Evolutionary conservation across 31 red algal species (phyloP).

Genomic region (Asparagopsis taxiformis): DNA sequence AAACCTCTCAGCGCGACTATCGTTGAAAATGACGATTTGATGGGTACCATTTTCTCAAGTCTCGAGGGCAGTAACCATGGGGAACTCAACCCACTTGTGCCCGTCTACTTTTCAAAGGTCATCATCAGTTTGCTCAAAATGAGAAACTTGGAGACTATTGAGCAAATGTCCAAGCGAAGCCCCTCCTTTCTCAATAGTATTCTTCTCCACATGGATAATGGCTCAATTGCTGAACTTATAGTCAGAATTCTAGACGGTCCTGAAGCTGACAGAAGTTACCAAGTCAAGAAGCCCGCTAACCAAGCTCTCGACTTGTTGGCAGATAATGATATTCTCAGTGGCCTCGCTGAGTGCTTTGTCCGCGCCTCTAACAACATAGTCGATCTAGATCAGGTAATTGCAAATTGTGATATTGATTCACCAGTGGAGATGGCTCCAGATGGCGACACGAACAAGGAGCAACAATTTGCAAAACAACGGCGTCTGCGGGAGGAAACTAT

Average conservation of each 20-base stretch:
- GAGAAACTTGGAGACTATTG: conserved; percentile 14
- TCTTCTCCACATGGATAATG: conserved; percentile 51
- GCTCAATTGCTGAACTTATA: conserved; percentile 58
- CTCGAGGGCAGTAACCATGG: conserved; percentile 25
- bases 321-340: conserved; percentile 42
- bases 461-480: conserved; percentile 19
- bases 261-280: conserved; percentile 4
- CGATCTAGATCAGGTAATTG: background rate
- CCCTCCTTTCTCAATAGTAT: conserved; percentile 33
- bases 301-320: conserved; percentile 42
- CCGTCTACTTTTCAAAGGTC: conserved; percentile 64
- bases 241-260: conserved; percentile 58
- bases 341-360: conserved; percentile 57
- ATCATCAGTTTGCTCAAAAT: conserved; percentile 48
- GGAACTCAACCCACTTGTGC: conserved; percentile 24
- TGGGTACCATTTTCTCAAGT: conserved; percentile 24
- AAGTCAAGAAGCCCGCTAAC: conserved; percentile 15
- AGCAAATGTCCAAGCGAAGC: conserved; percentile 21
- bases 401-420: background rate
- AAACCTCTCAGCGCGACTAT: conserved; percentile 23
- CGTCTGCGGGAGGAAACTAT: conserved; percentile 79
- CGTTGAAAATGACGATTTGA: conserved; percentile 15
- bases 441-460: background rate
- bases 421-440: background rate
- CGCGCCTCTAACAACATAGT: conserved; percentile 25